These are phyloP conservation scores for Taiozyma sp. DNA, from an alignment of 1,139 yeast genomes.

Conservation along the genomic window DNA sequence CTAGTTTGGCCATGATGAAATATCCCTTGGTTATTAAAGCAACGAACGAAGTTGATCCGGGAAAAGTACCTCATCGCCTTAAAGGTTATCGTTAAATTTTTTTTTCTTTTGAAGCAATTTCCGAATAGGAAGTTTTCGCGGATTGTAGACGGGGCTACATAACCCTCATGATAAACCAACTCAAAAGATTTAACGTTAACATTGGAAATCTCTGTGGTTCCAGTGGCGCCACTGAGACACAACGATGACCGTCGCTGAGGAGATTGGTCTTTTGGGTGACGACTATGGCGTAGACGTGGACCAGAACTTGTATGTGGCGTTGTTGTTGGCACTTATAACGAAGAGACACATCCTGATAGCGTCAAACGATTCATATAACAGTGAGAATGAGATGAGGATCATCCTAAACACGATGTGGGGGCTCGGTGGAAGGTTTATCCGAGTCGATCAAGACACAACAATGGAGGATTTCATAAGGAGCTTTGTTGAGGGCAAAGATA, in stretches of 20 bases:
- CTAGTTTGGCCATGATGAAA: constrained; percentile 62
- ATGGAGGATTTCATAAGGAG: background rate
- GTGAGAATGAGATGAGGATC: constrained; percentile 15
- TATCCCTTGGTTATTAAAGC: background rate
- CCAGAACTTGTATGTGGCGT: constrained; percentile 16
- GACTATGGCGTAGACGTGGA: constrained; percentile 1
- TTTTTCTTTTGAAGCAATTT: background rate
- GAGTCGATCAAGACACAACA: background rate
- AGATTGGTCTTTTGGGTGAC: background rate
- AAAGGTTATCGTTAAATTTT: background rate
- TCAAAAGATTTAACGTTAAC: too few species aligned
- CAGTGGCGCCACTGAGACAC: too few species aligned
- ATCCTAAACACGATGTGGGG: constrained; percentile 14
- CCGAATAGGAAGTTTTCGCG: background rate
- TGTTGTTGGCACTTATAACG: constrained; percentile 22
- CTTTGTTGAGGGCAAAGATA: background rate
- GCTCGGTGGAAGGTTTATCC: constrained; percentile 1
- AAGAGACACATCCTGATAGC: constrained; percentile 25
- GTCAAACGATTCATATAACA: constrained; percentile 12
- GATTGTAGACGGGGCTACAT: background rate
- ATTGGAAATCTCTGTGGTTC: too few species aligned
- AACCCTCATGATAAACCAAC: background rate
- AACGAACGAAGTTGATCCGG: background rate
- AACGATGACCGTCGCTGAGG: background rate
- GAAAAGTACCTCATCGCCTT: constrained; percentile 1